These are phyloP conservation scores for Chrysosporium keratinophilum DNA, from an alignment of 2,329 filamentous ascomycete species.

Conservation along the genomic window DNA sequence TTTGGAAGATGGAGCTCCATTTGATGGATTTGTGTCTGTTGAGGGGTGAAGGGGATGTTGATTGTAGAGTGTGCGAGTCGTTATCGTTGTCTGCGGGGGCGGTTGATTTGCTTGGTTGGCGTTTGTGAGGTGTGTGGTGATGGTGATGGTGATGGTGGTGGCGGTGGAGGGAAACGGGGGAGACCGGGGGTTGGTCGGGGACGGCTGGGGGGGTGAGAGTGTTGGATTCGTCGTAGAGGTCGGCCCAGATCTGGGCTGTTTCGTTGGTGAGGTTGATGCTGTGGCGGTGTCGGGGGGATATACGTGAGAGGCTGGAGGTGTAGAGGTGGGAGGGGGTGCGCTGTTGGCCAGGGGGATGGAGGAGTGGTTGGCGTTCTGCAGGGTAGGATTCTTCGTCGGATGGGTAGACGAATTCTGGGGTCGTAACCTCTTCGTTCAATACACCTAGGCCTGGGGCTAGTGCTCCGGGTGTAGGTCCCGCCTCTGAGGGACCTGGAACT, in stretches of 20 bases:
- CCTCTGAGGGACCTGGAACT: constrained; percentile 27
- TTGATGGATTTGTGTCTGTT: background rate
- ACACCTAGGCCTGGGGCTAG: constrained; percentile 75
- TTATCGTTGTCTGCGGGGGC: background rate
- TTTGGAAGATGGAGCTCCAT: background rate
- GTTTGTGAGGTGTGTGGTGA: constrained; percentile 15
- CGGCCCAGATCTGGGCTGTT: constrained; percentile 74
- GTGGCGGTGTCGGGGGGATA: constrained; percentile 31
- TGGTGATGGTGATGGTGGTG: constrained; percentile 13
- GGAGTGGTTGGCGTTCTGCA: constrained; percentile 33
- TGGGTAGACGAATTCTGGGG: constrained; percentile 19
- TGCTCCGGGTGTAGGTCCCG: constrained; percentile 48
- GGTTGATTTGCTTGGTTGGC: constrained; percentile 13
- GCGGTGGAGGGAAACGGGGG: constrained; percentile 11
- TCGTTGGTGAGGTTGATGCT: constrained; percentile 51
- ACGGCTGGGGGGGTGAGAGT: constrained; percentile 16
- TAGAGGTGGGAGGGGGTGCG: constrained; percentile 24
- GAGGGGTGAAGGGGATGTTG: background rate
- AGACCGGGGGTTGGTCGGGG: constrained; percentile 5
- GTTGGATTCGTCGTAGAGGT: constrained; percentile 63
- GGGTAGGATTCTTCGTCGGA: constrained; percentile 34
- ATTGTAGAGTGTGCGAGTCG: background rate
- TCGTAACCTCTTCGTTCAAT: constrained; percentile 46
- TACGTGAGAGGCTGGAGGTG: constrained; percentile 27
- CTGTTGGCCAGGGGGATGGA: constrained; percentile 22